These are phyloP conservation scores for Primulina eburnea DNA, from an alignment of 257 asterid genomes.

Conservation along the genomic window DNA sequence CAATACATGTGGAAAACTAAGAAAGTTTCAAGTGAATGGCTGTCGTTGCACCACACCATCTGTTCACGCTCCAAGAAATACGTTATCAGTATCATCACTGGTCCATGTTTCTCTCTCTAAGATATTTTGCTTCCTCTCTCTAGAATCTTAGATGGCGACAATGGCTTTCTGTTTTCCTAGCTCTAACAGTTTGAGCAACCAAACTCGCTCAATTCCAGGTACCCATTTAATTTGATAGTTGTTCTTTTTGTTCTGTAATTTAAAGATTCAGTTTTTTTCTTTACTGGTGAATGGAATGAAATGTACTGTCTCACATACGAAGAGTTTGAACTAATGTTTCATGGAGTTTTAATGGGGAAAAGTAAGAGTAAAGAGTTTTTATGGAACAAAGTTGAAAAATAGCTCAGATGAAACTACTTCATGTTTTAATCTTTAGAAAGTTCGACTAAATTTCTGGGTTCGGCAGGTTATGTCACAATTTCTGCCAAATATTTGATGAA, in stretches of 20 bases:
- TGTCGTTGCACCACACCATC: conserved; percentile 55
- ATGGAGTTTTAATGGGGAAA: not conserved
- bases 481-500: not conserved
- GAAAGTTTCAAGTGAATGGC: conserved; percentile 52
- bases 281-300: not conserved
- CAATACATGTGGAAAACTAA: conserved; percentile 9
- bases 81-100: conserved; percentile 29
- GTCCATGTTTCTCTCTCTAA: conserved; percentile 7
- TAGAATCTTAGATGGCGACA: conserved; percentile 47
- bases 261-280: not conserved
- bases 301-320: conserved; percentile 1
- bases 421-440: not conserved
- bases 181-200: conserved; percentile 43
- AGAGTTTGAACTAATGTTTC: not conserved
- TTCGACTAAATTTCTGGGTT: not conserved
- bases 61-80: conserved; percentile 20
- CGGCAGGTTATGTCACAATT: not conserved
- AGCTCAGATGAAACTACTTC: not conserved
- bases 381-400: not conserved
- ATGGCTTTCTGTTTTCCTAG: conserved; percentile 51
- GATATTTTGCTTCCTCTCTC: not conserved
- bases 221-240: not conserved
- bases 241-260: not conserved
- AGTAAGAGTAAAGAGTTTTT: not conserved
- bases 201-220: conserved; percentile 55